Evolutionary conservation across 2,329 filamentous ascomycete species (phyloP).

Genomic region (Catunica adiposa): DNA sequence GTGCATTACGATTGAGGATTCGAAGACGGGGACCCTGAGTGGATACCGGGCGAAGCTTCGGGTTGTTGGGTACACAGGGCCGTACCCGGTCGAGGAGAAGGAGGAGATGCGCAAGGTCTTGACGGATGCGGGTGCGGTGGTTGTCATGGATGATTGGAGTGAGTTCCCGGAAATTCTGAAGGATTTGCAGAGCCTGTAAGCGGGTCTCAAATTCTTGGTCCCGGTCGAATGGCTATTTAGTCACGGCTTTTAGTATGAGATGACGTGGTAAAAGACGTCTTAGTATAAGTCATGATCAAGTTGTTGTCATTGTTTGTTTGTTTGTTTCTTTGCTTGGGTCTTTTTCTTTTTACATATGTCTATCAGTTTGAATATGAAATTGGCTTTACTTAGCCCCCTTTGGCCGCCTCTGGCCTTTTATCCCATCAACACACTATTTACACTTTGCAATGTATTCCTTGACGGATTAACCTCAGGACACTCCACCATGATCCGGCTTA

Average conservation of each 20-base stretch:
- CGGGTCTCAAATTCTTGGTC: too few species aligned
- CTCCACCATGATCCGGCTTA: constrained; percentile 68
- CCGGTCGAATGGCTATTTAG: too few species aligned
- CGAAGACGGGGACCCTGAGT: constrained; percentile 67
- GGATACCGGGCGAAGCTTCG: constrained; percentile 59
- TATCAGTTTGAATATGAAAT: too few species aligned
- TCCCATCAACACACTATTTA: constrained; percentile 78
- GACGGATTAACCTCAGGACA: constrained; percentile 71
- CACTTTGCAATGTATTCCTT: constrained; percentile 70
- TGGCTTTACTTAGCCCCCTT: too few species aligned
- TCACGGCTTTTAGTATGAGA: too few species aligned
- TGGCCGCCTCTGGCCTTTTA: too few species aligned
- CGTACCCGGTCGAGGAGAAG: constrained; percentile 46
- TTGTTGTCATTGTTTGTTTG: too few species aligned
- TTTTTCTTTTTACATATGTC: too few species aligned
- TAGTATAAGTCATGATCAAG: too few species aligned
- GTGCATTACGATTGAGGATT: constrained; percentile 74
- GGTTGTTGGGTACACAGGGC: constrained; percentile 71
- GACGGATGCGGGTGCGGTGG: constrained; percentile 41
- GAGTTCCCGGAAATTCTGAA: constrained; percentile 34
- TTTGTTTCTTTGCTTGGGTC: too few species aligned
- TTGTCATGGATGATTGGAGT: constrained; percentile 44
- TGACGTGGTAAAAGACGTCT: too few species aligned
- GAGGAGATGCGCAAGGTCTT: constrained; percentile 48
- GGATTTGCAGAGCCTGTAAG: constrained; percentile 26